Conservation (phyloP, 2,329 filamentous ascomycete species). For the Neocatenulostroma microsporum region DNA sequence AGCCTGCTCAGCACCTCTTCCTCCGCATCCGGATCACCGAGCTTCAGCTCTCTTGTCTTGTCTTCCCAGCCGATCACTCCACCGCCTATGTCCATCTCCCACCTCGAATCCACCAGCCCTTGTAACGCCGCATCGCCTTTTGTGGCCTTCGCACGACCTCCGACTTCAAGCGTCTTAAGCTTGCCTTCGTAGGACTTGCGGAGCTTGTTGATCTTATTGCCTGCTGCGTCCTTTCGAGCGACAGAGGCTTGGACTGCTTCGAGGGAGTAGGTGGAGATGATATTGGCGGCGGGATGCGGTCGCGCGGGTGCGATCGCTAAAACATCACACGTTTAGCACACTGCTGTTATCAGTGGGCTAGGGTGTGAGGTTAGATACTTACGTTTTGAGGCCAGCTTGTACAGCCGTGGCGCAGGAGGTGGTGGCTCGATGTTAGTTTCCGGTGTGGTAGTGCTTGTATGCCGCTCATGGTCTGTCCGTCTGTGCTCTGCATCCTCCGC, state of each 20-base stretch:
- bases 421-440: slow-evolving; percentile 6
- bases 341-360: too few relatives aligned
- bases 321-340: slow-evolving; percentile 29
- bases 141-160: slow-evolving; percentile 43
- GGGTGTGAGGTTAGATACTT: slow-evolving; percentile 26
- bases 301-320: slow-evolving; percentile 38
- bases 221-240: slow-evolving; percentile 52
- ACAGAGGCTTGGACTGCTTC: slow-evolving; percentile 50
- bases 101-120: slow-evolving; percentile 28
- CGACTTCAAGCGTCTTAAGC: slow-evolving; percentile 42
- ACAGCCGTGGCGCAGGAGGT: slow-evolving; percentile 14
- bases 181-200: slow-evolving; percentile 50
- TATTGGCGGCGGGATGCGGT: slow-evolving; percentile 51
- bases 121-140: slow-evolving; percentile 32
- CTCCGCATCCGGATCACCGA: slow-evolving; percentile 19
- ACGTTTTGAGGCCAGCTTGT: slow-evolving; percentile 24
- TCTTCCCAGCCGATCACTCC: slow-evolving; percentile 31
- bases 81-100: slow-evolving; percentile 16
- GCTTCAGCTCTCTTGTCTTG: slow-evolving; percentile 31
- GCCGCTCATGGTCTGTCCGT: slow-evolving; percentile 42
- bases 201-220: slow-evolving; percentile 57
- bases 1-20: slow-evolving; percentile 30
- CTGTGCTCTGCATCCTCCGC: slow-evolving; percentile 32
- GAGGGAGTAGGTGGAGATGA: slow-evolving; percentile 53
- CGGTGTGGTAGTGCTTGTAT: slow-evolving; percentile 15